These are phyloP conservation scores for Yamadazyma spencermartinsiae DNA, from an alignment of 1,139 yeast genomes.

Conservation along the genomic window DNA sequence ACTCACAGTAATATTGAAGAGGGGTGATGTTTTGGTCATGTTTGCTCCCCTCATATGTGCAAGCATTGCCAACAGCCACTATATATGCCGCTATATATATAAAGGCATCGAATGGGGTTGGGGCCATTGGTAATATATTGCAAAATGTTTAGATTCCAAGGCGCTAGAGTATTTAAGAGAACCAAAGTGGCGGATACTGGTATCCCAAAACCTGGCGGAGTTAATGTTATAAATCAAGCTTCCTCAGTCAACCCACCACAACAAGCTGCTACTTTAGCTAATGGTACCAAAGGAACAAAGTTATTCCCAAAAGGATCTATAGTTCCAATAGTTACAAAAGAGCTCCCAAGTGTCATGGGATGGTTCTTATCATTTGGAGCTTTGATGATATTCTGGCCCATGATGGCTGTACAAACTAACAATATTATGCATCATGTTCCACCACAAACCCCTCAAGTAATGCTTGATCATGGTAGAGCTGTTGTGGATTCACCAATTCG, in stretches of 20 bases:
- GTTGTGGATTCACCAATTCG: conserved; percentile 21
- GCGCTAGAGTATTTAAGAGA: conserved; percentile 2
- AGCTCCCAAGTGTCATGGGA: conserved; percentile 17
- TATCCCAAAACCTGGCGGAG: not conserved
- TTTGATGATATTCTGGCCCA: conserved; percentile 21
- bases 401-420: conserved; percentile 12
- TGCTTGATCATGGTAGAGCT: conserved; percentile 13
- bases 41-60: not conserved
- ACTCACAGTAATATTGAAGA: too few relatives aligned
- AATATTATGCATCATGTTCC: conserved; percentile 17
- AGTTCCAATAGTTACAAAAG: conserved; percentile 10
- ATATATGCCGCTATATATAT: too few relatives aligned
- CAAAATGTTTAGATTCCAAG: conserved; percentile 2
- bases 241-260: conserved; percentile 5
- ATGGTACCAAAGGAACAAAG: conserved; percentile 12
- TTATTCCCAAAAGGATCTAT: conserved; percentile 14
- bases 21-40: not conserved
- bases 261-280: conserved; percentile 1
- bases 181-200: conserved; percentile 1
- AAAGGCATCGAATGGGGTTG: not conserved
- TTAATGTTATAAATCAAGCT: conserved; percentile 4
- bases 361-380: conserved; percentile 14
- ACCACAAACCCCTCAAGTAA: conserved; percentile 18
- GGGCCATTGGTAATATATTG: not conserved
- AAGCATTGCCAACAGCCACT: too few relatives aligned